Conservation (phyloP, 108 stramenopile genomes). For the Fistulifera pelliculosa region DNA sequence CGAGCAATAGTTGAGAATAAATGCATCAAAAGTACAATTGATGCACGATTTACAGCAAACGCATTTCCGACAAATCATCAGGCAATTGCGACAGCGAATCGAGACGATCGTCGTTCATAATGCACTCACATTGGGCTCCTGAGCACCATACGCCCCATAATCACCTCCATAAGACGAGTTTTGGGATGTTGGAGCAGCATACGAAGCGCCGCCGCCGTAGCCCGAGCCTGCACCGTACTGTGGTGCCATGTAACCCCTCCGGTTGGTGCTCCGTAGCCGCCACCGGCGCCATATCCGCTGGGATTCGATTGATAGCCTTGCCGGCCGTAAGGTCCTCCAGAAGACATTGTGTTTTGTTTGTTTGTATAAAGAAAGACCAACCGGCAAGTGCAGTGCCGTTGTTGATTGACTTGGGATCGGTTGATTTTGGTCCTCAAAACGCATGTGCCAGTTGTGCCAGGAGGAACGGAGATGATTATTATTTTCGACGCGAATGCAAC, state of each 20-base stretch:
- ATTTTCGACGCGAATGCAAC: too few relatives aligned
- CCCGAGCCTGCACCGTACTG: slow-evolving; percentile 22
- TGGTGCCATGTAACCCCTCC: slow-evolving; percentile 45
- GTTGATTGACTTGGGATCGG: too few relatives aligned
- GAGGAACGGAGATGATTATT: too few relatives aligned
- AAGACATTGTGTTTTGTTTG: slow-evolving; percentile 20
- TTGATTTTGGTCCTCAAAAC: too few relatives aligned
- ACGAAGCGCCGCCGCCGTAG: slow-evolving; percentile 27
- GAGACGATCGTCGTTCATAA: not conserved
- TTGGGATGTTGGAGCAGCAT: slow-evolving; percentile 27
- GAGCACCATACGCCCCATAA: slow-evolving; percentile 34
- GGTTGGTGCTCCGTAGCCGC: slow-evolving; percentile 19
- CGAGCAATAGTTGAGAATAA: not conserved
- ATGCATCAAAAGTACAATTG: not conserved
- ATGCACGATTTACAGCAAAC: not conserved
- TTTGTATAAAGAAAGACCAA: too few relatives aligned
- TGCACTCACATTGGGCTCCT: slow-evolving; percentile 12
- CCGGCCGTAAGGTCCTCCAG: slow-evolving; percentile 78
- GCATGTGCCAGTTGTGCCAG: too few relatives aligned
- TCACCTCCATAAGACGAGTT: slow-evolving; percentile 27
- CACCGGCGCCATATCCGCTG: slow-evolving; percentile 25
- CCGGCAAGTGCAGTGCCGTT: too few relatives aligned
- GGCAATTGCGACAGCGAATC: not conserved
- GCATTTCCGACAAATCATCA: not conserved
- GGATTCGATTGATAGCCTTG: slow-evolving; percentile 58